Evolutionary conservation across 371 early-diverging fungal species (phyloP), one percentile per base, ranked within the genome.

Genomic region (Entomophthora muscae): DNA sequence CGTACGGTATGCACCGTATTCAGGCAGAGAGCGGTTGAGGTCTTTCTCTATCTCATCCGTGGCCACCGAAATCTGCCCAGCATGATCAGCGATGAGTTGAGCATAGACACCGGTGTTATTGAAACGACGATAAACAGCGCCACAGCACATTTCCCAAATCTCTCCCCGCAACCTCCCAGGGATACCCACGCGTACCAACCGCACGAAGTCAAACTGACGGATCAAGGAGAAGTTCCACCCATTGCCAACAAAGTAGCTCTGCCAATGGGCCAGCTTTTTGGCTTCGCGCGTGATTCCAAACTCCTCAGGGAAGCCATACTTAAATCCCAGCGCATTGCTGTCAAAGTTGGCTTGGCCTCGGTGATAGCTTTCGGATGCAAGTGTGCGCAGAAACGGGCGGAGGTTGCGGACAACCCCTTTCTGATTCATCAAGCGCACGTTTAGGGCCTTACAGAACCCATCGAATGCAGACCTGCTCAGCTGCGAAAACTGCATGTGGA

Each of bases 11-110:
- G 91, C 96, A 3, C 83, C 71, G 69, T 95, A 94, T 69, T 96
- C 97, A 0, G 97, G 97, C 32, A 96, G 72, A 29, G 85, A 84
- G 65, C 96, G 71, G 65, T 90, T 92, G 64, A 98, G 69, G 69
- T 98, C 98, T 72, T 98, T 98, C 70, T 98, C 98, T 63, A 98
- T 98, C 72, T 96, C 98, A 64, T 95, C 97, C 0, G 83, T 79
- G 21, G 89, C 83, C 27, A 88, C 67, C 0, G 89, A 86, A 22
- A 72, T 72, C 61, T 80, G 77, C 1, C 85, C 77, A 26, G 73
- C 75, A 28, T 83, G 78, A 28, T 86, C 85, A 42, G 79, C 76
- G 31, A 91, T 78, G 17, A 93, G 72, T 56, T 80, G 75, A 24
- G 84, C 75, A 69, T 93, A 96, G 12, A 87, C 78, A 5, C 92